These are phyloP conservation scores for Styphnolobium japonicum DNA, from an alignment of 306 rosid species.

Conservation along the genomic window DNA sequence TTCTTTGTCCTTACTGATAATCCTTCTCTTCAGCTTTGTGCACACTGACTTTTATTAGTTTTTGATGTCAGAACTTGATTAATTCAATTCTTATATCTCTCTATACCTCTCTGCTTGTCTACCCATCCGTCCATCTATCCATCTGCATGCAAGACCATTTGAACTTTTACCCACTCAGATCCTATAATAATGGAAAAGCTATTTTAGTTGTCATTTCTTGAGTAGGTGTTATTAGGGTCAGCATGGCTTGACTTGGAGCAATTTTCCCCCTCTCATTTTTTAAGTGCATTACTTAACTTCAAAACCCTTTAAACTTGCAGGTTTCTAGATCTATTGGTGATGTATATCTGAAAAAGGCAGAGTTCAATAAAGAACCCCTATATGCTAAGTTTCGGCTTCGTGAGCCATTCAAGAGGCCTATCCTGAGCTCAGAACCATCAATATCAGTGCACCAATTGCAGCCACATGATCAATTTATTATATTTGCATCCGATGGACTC, in stretches of 20 bases:
- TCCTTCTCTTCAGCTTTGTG: neutral
- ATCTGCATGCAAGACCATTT: neutral
- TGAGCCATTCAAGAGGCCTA: conserved; percentile 62
- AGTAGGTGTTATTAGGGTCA: neutral
- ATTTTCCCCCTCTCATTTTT: neutral
- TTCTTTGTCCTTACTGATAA: neutral
- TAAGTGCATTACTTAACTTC: neutral
- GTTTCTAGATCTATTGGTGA: conserved; percentile 92
- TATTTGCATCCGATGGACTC: conserved; percentile 93
- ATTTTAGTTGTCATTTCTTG: neutral
- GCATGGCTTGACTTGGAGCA: conserved; percentile 2
- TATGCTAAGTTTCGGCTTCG: conserved; percentile 78
- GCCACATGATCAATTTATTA: conserved; percentile 74
- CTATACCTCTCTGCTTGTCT: neutral
- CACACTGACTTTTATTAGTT: neutral
- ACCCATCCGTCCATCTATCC: neutral
- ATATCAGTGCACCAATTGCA: conserved; percentile 62
- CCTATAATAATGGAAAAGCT: neutral
- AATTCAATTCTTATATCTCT: neutral
- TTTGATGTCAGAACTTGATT: neutral
- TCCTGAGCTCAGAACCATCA: conserved; percentile 83
- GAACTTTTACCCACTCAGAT: neutral
- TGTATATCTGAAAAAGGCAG: conserved; percentile 77
- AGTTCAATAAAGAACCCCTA: conserved; percentile 87
- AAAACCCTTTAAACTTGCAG: conserved; percentile 40